Conservation (phyloP, 2,329 filamentous ascomycete genomes). For the Neofusicoccum cordaticola region DNA sequence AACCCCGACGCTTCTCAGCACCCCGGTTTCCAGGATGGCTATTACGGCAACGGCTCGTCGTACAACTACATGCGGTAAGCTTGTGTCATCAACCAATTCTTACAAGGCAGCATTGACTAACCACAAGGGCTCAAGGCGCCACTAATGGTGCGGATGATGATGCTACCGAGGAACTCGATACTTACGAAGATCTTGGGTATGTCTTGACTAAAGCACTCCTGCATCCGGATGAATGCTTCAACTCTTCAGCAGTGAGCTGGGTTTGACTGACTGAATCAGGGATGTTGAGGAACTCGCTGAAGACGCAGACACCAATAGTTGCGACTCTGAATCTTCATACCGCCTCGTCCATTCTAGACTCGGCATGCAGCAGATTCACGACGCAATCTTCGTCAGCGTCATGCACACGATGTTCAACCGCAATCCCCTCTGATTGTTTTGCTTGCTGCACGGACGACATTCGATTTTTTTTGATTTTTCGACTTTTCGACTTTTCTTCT, state of each 20-base stretch:
- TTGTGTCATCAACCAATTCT: neutral
- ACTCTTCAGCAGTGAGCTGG: too few species aligned
- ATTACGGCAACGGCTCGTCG: neutral
- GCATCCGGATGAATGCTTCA: too few species aligned
- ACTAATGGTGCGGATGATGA: neutral
- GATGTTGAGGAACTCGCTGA: neutral
- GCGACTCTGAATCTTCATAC: neutral
- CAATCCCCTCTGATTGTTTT: neutral
- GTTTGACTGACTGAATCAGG: neutral
- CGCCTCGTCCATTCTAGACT: neutral
- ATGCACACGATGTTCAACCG: neutral
- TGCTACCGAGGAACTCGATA: neutral
- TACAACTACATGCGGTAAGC: conserved; percentile 1
- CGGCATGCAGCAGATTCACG: neutral
- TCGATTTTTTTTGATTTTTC: neutral
- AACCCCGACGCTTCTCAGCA: neutral
- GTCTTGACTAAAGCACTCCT: too few species aligned
- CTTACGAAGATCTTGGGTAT: too few species aligned
- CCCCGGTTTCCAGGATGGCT: neutral
- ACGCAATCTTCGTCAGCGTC: neutral
- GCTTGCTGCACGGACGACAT: neutral
- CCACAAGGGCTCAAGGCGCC: neutral
- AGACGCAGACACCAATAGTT: neutral
- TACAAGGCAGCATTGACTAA: neutral
- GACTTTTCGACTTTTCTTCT: neutral